Conservation (phyloP, 257 asterid species). For the Ehretia macrophylla region DNA sequence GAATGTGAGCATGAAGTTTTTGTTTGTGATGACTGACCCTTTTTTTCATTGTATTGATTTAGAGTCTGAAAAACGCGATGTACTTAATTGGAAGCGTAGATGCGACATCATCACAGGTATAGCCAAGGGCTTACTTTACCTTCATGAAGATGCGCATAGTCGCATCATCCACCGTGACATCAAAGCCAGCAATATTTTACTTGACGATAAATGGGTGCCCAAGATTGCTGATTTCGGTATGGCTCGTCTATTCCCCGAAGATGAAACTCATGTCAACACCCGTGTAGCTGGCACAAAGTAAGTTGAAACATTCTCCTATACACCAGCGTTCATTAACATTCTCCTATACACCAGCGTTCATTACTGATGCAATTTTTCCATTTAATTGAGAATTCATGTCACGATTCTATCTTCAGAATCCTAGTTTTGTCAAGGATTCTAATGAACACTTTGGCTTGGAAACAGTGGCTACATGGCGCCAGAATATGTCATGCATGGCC, state of each 20-base stretch:
- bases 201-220: conserved; percentile 82
- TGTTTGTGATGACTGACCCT: conserved; percentile 12
- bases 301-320: conserved; percentile 11
- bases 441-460: conserved; percentile 17
- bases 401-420: neutral
- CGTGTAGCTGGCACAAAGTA: conserved; percentile 97
- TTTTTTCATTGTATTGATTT: conserved; percentile 15
- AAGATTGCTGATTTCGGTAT: conserved; percentile 96
- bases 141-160: conserved; percentile 80
- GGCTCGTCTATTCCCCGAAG: conserved; percentile 81
- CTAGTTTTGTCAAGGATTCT: neutral
- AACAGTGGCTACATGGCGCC: conserved; percentile 99
- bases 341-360: neutral
- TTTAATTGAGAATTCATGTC: neutral
- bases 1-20: neutral
- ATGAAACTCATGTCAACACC: conserved; percentile 73
- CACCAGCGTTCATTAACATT: neutral
- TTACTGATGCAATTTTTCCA: neutral
- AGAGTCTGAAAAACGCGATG: conserved; percentile 52
- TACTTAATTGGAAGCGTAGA: conserved; percentile 74
- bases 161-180: conserved; percentile 88
- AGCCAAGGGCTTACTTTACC: conserved; percentile 84
- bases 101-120: conserved; percentile 62
- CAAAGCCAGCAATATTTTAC: conserved; percentile 85
- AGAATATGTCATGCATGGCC: conserved; percentile 78